Percentiles rank a stretch among this genome's conserved stretches.
Evolutionary conservation across 805 yeast genomes (phyloP).

Genomic region (Candida jianshihensis): DNA sequence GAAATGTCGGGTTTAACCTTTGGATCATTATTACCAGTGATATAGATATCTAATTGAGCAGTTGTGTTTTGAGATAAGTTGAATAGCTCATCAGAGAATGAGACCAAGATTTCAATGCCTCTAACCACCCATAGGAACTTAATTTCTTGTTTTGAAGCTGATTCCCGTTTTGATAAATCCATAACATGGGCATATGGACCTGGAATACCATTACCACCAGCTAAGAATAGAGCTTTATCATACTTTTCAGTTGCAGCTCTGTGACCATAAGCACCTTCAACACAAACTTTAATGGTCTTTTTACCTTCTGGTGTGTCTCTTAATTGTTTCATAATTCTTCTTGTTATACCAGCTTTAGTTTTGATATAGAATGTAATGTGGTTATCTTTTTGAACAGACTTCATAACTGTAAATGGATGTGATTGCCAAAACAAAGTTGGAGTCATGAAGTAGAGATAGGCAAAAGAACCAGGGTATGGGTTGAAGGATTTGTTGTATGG

Average conservation of each 20-base stretch:
- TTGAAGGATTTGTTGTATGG: slow-evolving; percentile 39
- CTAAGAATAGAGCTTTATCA: slow-evolving; percentile 32
- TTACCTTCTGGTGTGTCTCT: slow-evolving; percentile 23
- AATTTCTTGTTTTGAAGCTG: slow-evolving; percentile 22
- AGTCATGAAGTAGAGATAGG: slow-evolving; percentile 46
- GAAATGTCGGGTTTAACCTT: background rate
- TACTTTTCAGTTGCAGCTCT: slow-evolving; percentile 29
- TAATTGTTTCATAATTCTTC: slow-evolving; percentile 28
- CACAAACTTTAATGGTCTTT: slow-evolving; percentile 25
- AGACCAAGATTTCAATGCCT: slow-evolving; percentile 39
- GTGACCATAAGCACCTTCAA: slow-evolving; percentile 59
- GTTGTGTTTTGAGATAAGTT: slow-evolving; percentile 17
- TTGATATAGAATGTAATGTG: slow-evolving; percentile 35
- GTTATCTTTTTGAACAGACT: slow-evolving; percentile 28
- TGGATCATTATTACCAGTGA: slow-evolving; percentile 22
- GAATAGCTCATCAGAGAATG: slow-evolving; percentile 38
- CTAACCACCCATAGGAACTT: slow-evolving; percentile 61
- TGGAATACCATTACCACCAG: slow-evolving; percentile 46
- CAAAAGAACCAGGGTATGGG: slow-evolving; percentile 46
- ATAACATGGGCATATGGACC: slow-evolving; percentile 38
- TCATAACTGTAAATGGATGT: slow-evolving; percentile 59
- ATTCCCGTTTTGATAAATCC: slow-evolving; percentile 16
- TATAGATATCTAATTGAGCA: slow-evolving; percentile 26
- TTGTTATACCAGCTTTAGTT: slow-evolving; percentile 49
- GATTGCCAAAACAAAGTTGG: slow-evolving; percentile 52